Evolutionary conservation across 1,284 basidiomycete species (phyloP), one percentile per base, ranked within the genome.

Genomic region (Pseudomicrostroma phylloplanum): DNA sequence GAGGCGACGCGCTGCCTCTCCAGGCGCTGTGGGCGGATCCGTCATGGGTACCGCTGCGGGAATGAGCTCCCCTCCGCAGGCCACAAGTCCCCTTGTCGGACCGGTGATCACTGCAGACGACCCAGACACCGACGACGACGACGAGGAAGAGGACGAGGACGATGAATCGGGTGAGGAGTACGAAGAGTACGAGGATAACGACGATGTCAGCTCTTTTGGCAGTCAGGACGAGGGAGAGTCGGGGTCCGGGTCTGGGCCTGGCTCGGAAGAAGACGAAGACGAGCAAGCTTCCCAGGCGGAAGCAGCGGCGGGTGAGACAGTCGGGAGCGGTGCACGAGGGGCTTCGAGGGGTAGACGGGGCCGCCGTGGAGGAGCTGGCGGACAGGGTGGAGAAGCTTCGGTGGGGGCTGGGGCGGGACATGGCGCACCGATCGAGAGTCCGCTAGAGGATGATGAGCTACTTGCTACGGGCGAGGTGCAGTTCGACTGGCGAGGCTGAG

Each of bases 381-480:
- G 3, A 26, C 39, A 23, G n/a, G 41, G 6, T 3, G 41, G 19
- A 7, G 36, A 19, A 3, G n/a, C 25, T 41, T n/a, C 49, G 40
- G 61, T 40, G 17, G n/a, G n/a, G n/a, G 58, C 23, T 9, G 40
- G 2, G 61, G 59, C 12, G 26, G 60, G 64, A 25, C 58, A 65
- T 2, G 66, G 62, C 11, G 71, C 61, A 8, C 65, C 58, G 6
- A 74, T 70, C 21, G 71, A 67, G 23, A 60, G 63, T 21, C 58
- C 61, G 39, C 69, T 69, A 13, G 77, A 75, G 23, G 71, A 76
- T 23, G 75, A 78, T 43, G 66, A 65, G 53, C 60, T 78, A 19
- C 62, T 78, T 7, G 74, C 72, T 53, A 67, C 67, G 9, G 77
- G 77, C 13, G 77, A 78, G 58, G 76, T 78, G 39, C 58, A 71